phyloP scores from a whole-genome alignment of 1,139 yeast genomes.

The Diutina sp. region DNA sequence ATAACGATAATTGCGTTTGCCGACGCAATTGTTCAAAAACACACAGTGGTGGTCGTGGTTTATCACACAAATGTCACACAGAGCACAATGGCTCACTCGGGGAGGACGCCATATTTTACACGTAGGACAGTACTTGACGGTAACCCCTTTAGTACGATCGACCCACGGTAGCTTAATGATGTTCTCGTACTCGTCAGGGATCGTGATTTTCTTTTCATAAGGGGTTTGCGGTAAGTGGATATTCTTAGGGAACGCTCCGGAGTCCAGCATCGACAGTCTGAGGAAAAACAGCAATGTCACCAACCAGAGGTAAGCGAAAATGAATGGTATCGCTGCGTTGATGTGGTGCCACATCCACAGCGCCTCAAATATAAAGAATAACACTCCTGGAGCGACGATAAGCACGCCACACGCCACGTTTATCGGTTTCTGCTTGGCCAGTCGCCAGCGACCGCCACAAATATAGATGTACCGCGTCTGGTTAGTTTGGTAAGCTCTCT shows the following conservation, averaged over 20 bases:
- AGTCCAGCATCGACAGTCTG: constrained; percentile 48
- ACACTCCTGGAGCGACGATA: constrained; percentile 34
- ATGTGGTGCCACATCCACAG: constrained; percentile 45
- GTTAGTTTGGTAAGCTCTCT: constrained; percentile 21
- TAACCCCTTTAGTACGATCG: constrained; percentile 15
- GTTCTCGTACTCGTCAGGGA: constrained; percentile 54
- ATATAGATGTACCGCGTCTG: constrained; percentile 30
- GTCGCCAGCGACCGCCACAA: constrained; percentile 52
- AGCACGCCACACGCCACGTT: constrained; percentile 19
- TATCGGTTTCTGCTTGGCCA: constrained; percentile 24
- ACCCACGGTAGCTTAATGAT: constrained; percentile 40
- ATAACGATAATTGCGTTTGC: constrained; percentile 19
- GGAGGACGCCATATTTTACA: constrained; percentile 39
- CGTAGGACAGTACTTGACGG: constrained; percentile 32
- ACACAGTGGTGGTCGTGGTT: constrained; percentile 32
- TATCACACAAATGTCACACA: constrained; percentile 31
- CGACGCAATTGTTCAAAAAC: constrained; percentile 29
- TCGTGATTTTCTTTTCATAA: constrained; percentile 7
- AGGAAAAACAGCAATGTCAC: constrained; percentile 34
- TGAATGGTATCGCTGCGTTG: constrained; percentile 44
- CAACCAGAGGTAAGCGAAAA: constrained; percentile 48
- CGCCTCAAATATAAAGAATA: constrained; percentile 33
- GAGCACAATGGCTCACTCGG: constrained; percentile 28
- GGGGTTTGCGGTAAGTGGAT: constrained; percentile 34
- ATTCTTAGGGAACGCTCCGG: constrained; percentile 64